Percentiles rank a stretch among this genome's conserved stretches.
Evolutionary conservation across 83 land plant species (phyloP).

Genomic region (Diphasiastrum complanatum): DNA sequence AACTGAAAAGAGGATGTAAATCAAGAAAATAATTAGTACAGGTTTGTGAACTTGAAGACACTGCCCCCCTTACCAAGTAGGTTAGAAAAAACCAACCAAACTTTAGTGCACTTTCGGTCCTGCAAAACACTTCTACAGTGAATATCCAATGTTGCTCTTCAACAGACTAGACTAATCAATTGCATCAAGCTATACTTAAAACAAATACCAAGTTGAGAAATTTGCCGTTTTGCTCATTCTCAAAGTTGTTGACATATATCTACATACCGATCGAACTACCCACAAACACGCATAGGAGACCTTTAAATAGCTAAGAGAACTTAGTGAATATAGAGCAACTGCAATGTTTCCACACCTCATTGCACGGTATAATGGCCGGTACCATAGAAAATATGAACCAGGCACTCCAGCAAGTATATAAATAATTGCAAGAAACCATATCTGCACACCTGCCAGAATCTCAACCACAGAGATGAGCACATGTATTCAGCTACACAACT

Average conservation of each 20-base stretch:
- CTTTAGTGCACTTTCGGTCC: slow-evolving; percentile 15
- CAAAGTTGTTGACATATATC: no score
- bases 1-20: no score
- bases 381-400: slow-evolving; percentile 13
- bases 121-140: neutral
- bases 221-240: no score
- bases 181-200: no score
- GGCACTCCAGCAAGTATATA: slow-evolving; percentile 13
- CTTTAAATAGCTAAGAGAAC: neutral
- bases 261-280: no score
- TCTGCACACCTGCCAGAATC: slow-evolving; percentile 6
- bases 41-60: no score
- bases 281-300: no score
- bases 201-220: no score
- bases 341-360: slow-evolving; percentile 8
- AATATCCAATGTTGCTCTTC: no score
- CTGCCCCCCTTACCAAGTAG: slow-evolving; percentile 10
- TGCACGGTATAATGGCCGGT: slow-evolving; percentile 12
- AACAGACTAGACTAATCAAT: no score
- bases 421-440: slow-evolving; percentile 16
- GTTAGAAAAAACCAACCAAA: slow-evolving; percentile 12
- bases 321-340: neutral
- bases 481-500: no score
- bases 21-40: neutral
- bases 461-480: neutral